These are phyloP conservation scores for Penicillium desertorum DNA, from an alignment of 495 filamentous ascomycete genomes.

Conservation along the genomic window DNA sequence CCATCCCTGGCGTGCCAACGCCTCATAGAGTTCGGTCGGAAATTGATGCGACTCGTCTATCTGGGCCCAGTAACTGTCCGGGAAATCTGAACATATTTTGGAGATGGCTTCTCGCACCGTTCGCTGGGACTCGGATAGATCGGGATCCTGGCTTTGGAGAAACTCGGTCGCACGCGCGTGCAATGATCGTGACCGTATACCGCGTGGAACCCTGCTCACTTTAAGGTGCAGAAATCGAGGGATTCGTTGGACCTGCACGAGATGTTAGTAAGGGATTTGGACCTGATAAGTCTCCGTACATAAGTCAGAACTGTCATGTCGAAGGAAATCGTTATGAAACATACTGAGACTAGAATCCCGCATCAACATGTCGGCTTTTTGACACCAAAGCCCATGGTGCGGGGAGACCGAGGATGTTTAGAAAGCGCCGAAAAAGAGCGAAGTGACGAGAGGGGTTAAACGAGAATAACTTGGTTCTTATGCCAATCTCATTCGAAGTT, in stretches of 20 bases:
- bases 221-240: neutral
- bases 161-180: constrained; percentile 23
- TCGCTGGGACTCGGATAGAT: constrained; percentile 46
- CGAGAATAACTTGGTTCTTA: too few relatives aligned
- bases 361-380: too few relatives aligned
- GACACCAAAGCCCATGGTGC: too few relatives aligned
- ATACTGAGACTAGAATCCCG: too few relatives aligned
- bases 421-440: too few relatives aligned
- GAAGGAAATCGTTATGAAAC: too few relatives aligned
- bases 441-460: too few relatives aligned
- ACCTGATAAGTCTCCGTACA: too few relatives aligned
- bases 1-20: constrained; percentile 70
- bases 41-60: constrained; percentile 15
- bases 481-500: too few relatives aligned
- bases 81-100: constrained; percentile 63
- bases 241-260: neutral
- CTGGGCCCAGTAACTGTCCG: constrained; percentile 58
- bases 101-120: constrained; percentile 66
- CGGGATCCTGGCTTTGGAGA: constrained; percentile 19
- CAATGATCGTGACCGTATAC: neutral
- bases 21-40: constrained; percentile 59
- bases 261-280: neutral
- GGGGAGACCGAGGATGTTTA: too few relatives aligned
- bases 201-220: neutral
- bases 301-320: too few relatives aligned